Conservation (phyloP, 2,329 filamentous ascomycete genomes). For the Nigrograna mackinnonii region DNA sequence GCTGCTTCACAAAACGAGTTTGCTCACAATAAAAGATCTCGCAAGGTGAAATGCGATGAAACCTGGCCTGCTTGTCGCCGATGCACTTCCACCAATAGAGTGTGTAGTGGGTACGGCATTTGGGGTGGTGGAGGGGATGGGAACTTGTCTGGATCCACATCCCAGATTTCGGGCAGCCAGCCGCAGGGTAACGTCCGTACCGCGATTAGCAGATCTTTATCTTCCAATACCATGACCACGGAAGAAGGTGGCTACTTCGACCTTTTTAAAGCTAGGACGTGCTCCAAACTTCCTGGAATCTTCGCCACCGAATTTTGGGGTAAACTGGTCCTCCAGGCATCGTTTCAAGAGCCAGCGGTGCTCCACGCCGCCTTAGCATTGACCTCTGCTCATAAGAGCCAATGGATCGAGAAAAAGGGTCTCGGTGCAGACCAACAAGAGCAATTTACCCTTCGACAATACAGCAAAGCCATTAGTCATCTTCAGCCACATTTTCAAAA, state of each 20-base stretch:
- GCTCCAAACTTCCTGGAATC: slow-evolving; percentile 33
- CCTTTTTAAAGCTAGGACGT: slow-evolving; percentile 47
- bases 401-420: background rate
- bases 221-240: slow-evolving; percentile 5
- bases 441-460: slow-evolving; percentile 41
- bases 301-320: slow-evolving; percentile 42
- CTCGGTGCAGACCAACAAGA: slow-evolving; percentile 19
- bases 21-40: slow-evolving; percentile 16
- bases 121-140: slow-evolving; percentile 42
- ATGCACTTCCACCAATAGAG: slow-evolving; percentile 39
- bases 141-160: too few relatives aligned
- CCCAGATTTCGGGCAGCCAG: too few relatives aligned
- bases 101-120: slow-evolving; percentile 50
- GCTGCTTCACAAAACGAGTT: background rate
- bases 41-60: slow-evolving; percentile 43
- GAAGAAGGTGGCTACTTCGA: slow-evolving; percentile 43
- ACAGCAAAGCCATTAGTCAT: slow-evolving; percentile 44
- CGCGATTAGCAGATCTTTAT: background rate
- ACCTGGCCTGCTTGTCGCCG: slow-evolving; percentile 38
- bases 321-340: slow-evolving; percentile 43
- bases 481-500: slow-evolving; percentile 29
- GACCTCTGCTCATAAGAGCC: slow-evolving; percentile 35
- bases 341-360: slow-evolving; percentile 43
- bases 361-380: slow-evolving; percentile 48
- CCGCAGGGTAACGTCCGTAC: too few relatives aligned